Evolutionary conservation across 306 rosid species (phyloP).

Genomic region (Crataegus laevigata): DNA sequence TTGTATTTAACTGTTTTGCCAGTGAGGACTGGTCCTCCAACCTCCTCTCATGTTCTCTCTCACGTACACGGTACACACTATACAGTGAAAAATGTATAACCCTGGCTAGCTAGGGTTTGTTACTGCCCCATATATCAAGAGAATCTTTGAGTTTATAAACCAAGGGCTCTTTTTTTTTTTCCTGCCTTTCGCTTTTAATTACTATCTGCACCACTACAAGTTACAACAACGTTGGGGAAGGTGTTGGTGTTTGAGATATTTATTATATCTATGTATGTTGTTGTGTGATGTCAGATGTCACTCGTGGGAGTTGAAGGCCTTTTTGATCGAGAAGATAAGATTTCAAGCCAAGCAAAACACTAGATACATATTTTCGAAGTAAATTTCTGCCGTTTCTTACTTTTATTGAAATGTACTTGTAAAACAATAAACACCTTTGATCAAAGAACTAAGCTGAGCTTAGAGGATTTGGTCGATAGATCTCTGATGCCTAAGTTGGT

Average conservation of each 20-base stretch:
- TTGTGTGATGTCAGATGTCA: neutral
- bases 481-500: too few relatives aligned
- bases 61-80: neutral
- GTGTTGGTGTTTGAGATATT: neutral
- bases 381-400: too few relatives aligned
- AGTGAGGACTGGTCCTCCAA: slow-evolving; percentile 27
- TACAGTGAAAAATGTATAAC: slow-evolving; percentile 18
- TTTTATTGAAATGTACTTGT: too few relatives aligned
- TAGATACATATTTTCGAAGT: neutral
- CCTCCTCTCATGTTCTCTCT: slow-evolving; percentile 15
- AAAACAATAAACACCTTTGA: too few relatives aligned
- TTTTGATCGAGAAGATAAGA: slow-evolving; percentile 8
- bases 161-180: neutral
- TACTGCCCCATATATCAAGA: neutral
- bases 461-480: too few relatives aligned
- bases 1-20: slow-evolving; percentile 21
- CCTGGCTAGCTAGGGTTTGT: neutral
- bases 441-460: too few relatives aligned
- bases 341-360: neutral
- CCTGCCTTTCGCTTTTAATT: neutral
- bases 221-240: neutral
- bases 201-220: neutral
- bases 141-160: neutral
- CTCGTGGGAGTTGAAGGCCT: neutral
- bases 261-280: neutral